Evolutionary conservation across 108 stramenopile genomes (phyloP).

Genomic region (Cyclostephanos invisitatus): DNA sequence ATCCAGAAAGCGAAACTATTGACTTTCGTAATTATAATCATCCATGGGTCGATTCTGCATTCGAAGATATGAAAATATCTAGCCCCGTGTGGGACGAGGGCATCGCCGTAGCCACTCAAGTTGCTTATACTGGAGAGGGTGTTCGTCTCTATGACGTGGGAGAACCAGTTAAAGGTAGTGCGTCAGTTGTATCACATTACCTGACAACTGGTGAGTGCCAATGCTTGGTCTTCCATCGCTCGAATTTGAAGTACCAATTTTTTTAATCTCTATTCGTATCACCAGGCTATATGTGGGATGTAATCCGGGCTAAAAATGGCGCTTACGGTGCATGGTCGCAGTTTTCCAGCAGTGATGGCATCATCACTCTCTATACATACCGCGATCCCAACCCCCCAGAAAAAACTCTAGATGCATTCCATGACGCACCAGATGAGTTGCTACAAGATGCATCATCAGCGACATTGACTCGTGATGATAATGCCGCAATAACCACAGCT

Average conservation of each 20-base stretch:
- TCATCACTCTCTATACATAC: constrained; percentile 72
- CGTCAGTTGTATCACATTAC: constrained; percentile 69
- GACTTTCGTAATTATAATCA: constrained; percentile 60
- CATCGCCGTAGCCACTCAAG: constrained; percentile 83
- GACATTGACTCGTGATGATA: constrained; percentile 50
- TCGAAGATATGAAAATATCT: constrained; percentile 43
- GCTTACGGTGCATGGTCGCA: constrained; percentile 84
- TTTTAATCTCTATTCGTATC: background rate
- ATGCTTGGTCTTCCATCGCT: background rate
- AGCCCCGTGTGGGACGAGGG: constrained; percentile 59
- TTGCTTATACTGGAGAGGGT: constrained; percentile 86
- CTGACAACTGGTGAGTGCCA: constrained; percentile 52
- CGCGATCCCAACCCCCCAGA: constrained; percentile 63
- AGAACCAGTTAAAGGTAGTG: constrained; percentile 68
- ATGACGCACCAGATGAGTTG: constrained; percentile 61
- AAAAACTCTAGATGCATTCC: constrained; percentile 76
- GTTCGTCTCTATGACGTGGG: constrained; percentile 72
- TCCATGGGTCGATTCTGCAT: constrained; percentile 68
- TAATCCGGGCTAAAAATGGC: constrained; percentile 84
- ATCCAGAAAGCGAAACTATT: constrained; percentile 47
- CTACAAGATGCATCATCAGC: constrained; percentile 35
- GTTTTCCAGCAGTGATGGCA: constrained; percentile 65
- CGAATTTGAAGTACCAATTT: background rate
- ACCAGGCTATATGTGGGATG: constrained; percentile 77
- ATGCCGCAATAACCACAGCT: constrained; percentile 58